phyloP scores from a whole-genome alignment of 495 filamentous ascomycete genomes.

The Talaromyces thailandensis region DNA sequence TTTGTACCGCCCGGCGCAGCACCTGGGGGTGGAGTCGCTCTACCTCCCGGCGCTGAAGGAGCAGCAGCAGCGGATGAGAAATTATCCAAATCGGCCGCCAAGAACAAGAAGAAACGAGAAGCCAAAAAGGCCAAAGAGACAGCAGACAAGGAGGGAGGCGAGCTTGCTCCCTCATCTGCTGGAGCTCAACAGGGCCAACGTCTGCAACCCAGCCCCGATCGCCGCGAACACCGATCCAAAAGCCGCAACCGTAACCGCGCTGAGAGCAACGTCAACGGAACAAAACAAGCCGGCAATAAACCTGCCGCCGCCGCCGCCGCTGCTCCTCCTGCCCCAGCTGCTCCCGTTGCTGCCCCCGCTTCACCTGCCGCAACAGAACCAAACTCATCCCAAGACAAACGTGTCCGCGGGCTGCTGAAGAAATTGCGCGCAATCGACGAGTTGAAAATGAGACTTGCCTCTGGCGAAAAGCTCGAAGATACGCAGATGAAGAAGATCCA shows the following conservation, averaged over 20 bases:
- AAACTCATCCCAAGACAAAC: conserved; percentile 64
- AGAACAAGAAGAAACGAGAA: conserved; percentile 99
- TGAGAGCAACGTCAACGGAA: conserved; percentile 30
- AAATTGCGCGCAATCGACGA: conserved; percentile 97
- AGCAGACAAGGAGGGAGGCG: conserved; percentile 40
- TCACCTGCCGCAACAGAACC: conserved; percentile 15
- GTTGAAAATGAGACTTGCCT: conserved; percentile 87
- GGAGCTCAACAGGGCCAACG: conserved; percentile 5
- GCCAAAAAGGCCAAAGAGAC: conserved; percentile 87
- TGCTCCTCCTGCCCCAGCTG: not conserved
- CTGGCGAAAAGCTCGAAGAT: conserved; percentile 93
- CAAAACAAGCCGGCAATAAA: conserved; percentile 6
- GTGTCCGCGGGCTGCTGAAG: conserved; percentile 82
- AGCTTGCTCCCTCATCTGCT: conserved; percentile 21
- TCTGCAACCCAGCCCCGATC: conserved; percentile 54
- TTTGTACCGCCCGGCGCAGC: conserved; percentile 57
- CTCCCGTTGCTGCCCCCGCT: conserved; percentile 12
- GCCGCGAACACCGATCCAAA: conserved; percentile 54
- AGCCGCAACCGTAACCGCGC: conserved; percentile 31
- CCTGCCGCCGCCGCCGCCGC: not conserved
- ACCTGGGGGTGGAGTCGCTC: conserved; percentile 60
- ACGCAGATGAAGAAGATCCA: conserved; percentile 98
- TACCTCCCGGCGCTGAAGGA: conserved; percentile 44
- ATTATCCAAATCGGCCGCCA: conserved; percentile 77
- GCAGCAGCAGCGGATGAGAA: conserved; percentile 59